Evolutionary conservation across 768 basidiomycete genomes (phyloP), one percentile per base, ranked within the genome.

Genomic region (Panaeolus cyanescens): DNA sequence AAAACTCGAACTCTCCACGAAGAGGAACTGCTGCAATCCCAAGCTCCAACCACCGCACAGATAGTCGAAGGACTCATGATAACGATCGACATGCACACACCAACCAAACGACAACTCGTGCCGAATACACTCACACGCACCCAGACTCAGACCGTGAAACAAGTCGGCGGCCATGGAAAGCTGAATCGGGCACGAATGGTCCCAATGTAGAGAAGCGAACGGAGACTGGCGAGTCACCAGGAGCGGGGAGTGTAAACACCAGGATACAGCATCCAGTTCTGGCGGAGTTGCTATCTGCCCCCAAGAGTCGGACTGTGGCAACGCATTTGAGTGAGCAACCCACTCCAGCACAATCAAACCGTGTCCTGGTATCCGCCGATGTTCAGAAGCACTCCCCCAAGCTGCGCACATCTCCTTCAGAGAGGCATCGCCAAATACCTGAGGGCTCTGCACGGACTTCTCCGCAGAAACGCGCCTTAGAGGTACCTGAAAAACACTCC

Each of bases 251-350:
- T n/a, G 55, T 54, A 25, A 36, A 56, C 20, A 62, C 67, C 45
- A 66, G 72, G 60, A 77, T 72, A 45, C 69, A 72, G 5, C 71
- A 74, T 60, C 73, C 73, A n/a, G 64, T 63, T 59, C 58, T 77
- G 36, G 75, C 74, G 31, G 77, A 78, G 58, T 60, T 78, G 8
- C 65, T 78, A 39, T 77, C 74, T 25, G 70, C 71, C 22, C 64
- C 71, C 15, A 61, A 59, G 7, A 28, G 22, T 4, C 25, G 15
- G 45, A 28, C 45, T 1, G 13, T 17, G 3, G 8, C 45, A 12
- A 25, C 45, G 12, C 25, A 50, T 50, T 6, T n/a, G 4, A 22
- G 25, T 28, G 45, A 50, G 30, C 45, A 50, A 28, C 45, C 15
- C 13, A 50, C 45, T 25, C 45, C 40, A 1, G 40, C 40, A 3